Evolutionary conservation across 805 yeast genomes (phyloP).

Genomic region (Saccharomycopsis schoenii): DNA sequence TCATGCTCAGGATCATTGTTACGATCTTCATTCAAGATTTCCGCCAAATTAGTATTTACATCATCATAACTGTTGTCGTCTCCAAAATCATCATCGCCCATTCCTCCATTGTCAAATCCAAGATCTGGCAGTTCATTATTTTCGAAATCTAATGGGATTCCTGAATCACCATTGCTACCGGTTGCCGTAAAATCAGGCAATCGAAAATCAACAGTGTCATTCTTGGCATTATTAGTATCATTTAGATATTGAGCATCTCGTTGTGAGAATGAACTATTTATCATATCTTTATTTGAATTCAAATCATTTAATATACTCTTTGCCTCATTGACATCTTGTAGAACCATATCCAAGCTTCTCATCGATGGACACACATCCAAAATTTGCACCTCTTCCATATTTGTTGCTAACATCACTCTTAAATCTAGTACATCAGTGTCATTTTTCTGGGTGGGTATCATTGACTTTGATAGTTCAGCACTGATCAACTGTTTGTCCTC

Average conservation of each 20-base stretch:
- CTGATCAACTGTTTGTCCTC: background rate
- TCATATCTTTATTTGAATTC: slow-evolving; percentile 23
- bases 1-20: slow-evolving; percentile 21
- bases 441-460: slow-evolving; percentile 8
- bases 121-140: slow-evolving; percentile 19
- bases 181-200: slow-evolving; percentile 3
- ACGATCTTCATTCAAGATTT: slow-evolving; percentile 20
- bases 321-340: slow-evolving; percentile 46
- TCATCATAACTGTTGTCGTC: slow-evolving; percentile 18
- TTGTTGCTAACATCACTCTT: slow-evolving; percentile 14
- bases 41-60: slow-evolving; percentile 20
- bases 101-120: slow-evolving; percentile 21
- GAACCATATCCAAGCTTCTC: slow-evolving; percentile 45
- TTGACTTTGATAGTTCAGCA: background rate
- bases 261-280: slow-evolving; percentile 17
- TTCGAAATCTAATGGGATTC: slow-evolving; percentile 22
- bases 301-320: slow-evolving; percentile 35
- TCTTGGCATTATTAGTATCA: slow-evolving; percentile 21
- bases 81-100: slow-evolving; percentile 21
- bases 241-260: slow-evolving; percentile 10
- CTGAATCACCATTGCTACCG: slow-evolving; percentile 21
- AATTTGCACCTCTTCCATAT: slow-evolving; percentile 24
- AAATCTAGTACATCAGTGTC: slow-evolving; percentile 8
- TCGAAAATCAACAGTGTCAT: slow-evolving; percentile 20
- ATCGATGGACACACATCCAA: slow-evolving; percentile 63